Evolutionary conservation across 768 basidiomycete genomes (phyloP).

Genomic region (Kwoniella shandongensis): DNA sequence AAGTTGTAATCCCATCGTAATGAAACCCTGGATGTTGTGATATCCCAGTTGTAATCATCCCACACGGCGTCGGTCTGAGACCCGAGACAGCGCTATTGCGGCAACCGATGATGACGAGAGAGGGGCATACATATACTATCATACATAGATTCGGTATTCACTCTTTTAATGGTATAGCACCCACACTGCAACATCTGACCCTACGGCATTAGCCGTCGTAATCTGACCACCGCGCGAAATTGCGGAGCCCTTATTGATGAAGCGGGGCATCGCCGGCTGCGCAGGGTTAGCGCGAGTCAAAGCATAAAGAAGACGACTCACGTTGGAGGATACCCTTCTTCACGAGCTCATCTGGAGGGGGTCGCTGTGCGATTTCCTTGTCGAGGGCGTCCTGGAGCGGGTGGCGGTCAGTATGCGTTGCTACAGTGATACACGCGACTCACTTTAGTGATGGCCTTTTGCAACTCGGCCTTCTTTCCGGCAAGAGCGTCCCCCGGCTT

Average conservation of each 20-base stretch:
- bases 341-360: constrained; percentile 65
- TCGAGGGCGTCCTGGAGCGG: constrained; percentile 67
- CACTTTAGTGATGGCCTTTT: constrained; percentile 67
- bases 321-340: constrained; percentile 64
- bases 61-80: no score
- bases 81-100: no score
- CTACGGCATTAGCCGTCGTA: neutral
- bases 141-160: no score
- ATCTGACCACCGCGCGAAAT: neutral
- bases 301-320: constrained; percentile 33
- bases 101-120: no score
- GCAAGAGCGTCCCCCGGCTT: constrained; percentile 63
- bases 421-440: no score
- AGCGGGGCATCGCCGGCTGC: constrained; percentile 39
- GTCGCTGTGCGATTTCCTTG: constrained; percentile 62
- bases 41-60: no score
- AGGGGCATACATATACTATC: no score
- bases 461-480: constrained; percentile 63
- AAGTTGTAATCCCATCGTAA: no score
- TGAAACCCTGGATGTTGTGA: no score
- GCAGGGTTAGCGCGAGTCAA: neutral
- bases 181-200: no score
- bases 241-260: constrained; percentile 21
- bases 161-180: no score
- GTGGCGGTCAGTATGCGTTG: neutral